These are phyloP conservation scores for Nissolia schottii DNA, from an alignment of 306 rosid species.

Conservation along the genomic window DNA sequence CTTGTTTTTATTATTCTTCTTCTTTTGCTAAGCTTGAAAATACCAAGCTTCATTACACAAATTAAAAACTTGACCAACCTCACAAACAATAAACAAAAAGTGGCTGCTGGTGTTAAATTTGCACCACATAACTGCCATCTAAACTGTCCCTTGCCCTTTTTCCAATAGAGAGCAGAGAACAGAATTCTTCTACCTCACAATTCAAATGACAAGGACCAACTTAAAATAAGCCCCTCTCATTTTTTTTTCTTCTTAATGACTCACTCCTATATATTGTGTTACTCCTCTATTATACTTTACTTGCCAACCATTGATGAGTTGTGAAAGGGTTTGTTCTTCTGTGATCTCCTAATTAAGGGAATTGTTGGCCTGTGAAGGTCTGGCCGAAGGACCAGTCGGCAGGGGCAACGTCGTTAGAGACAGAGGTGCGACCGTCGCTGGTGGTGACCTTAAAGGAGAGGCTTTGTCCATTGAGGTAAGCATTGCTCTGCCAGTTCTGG, in stretches of 20 bases:
- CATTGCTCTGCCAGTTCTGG: constrained; percentile 76
- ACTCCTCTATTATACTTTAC: neutral
- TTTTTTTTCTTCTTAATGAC: neutral
- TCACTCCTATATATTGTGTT: neutral
- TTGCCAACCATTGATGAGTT: neutral
- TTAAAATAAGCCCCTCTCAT: constrained; percentile 35
- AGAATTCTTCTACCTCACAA: constrained; percentile 12
- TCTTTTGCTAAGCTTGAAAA: neutral
- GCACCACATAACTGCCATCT: constrained; percentile 51
- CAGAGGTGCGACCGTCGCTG: constrained; percentile 46
- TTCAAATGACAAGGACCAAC: constrained; percentile 20
- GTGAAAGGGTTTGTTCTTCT: neutral
- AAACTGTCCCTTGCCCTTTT: constrained; percentile 24
- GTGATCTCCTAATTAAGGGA: constrained; percentile 26
- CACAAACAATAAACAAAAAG: neutral
- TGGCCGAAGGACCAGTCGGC: constrained; percentile 64
- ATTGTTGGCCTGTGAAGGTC: constrained; percentile 54
- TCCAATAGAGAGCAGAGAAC: constrained; percentile 28
- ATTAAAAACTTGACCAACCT: neutral
- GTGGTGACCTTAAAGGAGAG: constrained; percentile 59
- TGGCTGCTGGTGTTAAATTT: constrained; percentile 43
- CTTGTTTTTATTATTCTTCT: neutral
- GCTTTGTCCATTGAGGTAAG: constrained; percentile 53
- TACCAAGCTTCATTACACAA: neutral
- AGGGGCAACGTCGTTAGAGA: constrained; percentile 48